Conservation (phyloP, 1,139 yeast species). For the Blastobotrys ciferrii region DNA sequence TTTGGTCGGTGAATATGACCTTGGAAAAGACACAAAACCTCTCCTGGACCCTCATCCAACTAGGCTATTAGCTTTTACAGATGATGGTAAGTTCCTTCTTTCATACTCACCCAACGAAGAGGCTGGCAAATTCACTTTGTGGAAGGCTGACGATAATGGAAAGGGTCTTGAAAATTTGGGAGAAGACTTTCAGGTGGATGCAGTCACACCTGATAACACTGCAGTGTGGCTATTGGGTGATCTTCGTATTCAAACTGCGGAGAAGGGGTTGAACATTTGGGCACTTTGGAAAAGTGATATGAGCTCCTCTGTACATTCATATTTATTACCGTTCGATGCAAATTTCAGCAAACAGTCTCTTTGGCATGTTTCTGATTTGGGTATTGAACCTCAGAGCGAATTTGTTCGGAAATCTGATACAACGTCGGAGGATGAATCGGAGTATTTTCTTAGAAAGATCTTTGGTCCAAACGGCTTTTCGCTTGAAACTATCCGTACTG, state of each 20-base stretch:
- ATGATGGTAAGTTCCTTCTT: conserved; percentile 26
- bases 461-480: conserved; percentile 52
- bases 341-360: conserved; percentile 1
- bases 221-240: conserved; percentile 52
- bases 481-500: conserved; percentile 45
- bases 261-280: conserved; percentile 33
- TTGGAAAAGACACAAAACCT: conserved; percentile 7
- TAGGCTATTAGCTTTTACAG: conserved; percentile 9
- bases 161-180: conserved; percentile 33
- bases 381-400: conserved; percentile 13
- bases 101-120: conserved; percentile 45
- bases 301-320: conserved; percentile 46
- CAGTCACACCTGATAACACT: conserved; percentile 33
- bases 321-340: conserved; percentile 28
- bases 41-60: conserved; percentile 14
- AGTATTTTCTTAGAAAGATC: conserved; percentile 44
- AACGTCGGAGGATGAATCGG: conserved; percentile 34
- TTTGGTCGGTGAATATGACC: conserved; percentile 11
- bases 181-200: conserved; percentile 28
- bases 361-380: conserved; percentile 12
- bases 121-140: conserved; percentile 43
- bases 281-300: conserved; percentile 67
- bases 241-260: conserved; percentile 25
- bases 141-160: conserved; percentile 35
- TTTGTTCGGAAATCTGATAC: conserved; percentile 15